Conservation (phyloP, 2,329 filamentous ascomycete species). For the Fusarium sulawesiense region DNA sequence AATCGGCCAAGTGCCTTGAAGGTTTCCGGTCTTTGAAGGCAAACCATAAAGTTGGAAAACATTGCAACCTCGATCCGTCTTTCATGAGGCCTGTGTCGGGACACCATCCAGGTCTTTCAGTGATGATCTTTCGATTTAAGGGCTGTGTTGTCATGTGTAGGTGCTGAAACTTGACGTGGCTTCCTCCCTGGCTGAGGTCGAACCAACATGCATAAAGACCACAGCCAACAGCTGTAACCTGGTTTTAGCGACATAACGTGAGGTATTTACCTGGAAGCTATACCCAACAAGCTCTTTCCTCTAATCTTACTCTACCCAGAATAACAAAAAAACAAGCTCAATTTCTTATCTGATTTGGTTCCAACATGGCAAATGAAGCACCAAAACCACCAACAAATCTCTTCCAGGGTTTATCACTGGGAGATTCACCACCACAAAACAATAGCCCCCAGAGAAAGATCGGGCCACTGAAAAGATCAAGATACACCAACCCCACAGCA, state of each 20-base stretch:
- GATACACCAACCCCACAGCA: fast-evolving
- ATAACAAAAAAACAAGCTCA: fast-evolving
- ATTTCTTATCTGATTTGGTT: not conserved
- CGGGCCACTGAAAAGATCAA: not conserved
- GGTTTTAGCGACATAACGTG: fast-evolving
- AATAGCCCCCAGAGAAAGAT: not conserved
- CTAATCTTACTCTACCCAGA: not conserved
- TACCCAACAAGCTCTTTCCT: not conserved
- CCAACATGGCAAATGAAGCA: not conserved
- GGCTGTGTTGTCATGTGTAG: not conserved
- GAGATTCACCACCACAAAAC: not conserved
- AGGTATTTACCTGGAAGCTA: not conserved
- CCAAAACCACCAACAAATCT: not conserved
- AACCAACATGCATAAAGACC: slow-evolving; percentile 9
- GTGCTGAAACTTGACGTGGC: not conserved
- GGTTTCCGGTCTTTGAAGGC: no score
- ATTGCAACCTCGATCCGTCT: no score
- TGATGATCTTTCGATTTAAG: not conserved
- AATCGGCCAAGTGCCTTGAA: no score
- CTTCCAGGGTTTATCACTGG: slow-evolving; percentile 3
- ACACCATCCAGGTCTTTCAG: no score
- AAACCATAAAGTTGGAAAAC: no score
- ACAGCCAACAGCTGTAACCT: not conserved
- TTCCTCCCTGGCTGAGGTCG: not conserved
- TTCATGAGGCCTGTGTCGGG: no score